Evolutionary conservation across 768 basidiomycete species (phyloP).

Genomic region (Tricholoma flavovirens): DNA sequence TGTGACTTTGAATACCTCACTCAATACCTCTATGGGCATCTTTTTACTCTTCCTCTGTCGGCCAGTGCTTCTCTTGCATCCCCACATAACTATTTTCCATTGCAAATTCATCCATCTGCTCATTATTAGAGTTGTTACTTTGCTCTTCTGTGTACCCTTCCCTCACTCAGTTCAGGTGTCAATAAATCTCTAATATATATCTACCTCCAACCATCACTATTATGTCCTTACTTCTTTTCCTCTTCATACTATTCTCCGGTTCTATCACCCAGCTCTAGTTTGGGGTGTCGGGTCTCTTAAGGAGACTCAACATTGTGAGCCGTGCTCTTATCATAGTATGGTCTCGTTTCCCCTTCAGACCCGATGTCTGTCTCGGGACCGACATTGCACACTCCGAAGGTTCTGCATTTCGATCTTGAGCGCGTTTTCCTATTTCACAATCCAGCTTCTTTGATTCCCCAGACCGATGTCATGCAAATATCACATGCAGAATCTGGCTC

Average conservation of each 20-base stretch:
- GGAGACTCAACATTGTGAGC: conserved; percentile 1
- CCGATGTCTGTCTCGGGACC: conserved; percentile 4
- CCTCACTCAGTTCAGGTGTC: neutral
- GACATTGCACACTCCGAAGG: conserved; percentile 2
- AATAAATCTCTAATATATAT: neutral
- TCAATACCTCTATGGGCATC: too few species aligned
- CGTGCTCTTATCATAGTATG: conserved; percentile 1
- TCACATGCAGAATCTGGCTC: conserved; percentile 2
- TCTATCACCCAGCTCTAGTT: conserved; percentile 1
- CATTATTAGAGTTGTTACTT: too few species aligned
- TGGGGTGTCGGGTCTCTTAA: conserved; percentile 4
- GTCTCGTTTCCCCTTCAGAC: conserved; percentile 5
- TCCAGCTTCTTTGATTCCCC: conserved; percentile 2
- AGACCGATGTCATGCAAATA: conserved; percentile 4
- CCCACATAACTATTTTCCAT: too few species aligned
- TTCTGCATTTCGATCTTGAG: conserved; percentile 4
- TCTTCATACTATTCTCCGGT: neutral
- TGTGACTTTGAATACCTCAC: too few species aligned
- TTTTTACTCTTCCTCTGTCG: too few species aligned
- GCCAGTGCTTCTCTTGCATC: too few species aligned
- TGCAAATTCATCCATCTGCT: too few species aligned
- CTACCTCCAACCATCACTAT: neutral
- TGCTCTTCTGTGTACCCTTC: neutral
- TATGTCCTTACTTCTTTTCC: neutral
- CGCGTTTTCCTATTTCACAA: neutral